A percentile compares a stretch with the other conserved stretches of the same genome.
Conservation (phyloP, 192 early-diverging fungal genomes). For the Linnemannia schmuckeri region DNA sequence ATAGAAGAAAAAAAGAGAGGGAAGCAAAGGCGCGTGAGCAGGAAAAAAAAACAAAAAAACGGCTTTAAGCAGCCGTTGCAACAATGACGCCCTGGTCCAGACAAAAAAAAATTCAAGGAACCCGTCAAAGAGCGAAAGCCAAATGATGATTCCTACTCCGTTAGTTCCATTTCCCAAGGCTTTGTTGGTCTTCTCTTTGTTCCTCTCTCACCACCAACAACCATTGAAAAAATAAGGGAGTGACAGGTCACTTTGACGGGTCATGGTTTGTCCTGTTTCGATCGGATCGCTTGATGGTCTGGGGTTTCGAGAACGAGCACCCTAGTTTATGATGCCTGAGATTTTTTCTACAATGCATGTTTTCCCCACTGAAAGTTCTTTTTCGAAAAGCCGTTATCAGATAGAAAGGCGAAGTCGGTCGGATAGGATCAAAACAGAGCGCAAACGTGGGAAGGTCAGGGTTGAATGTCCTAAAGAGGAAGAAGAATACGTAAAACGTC, state of each 20-base stretch:
- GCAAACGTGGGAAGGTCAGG: neutral
- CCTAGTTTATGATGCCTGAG: neutral
- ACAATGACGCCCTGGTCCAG: neutral
- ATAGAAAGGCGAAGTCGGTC: neutral
- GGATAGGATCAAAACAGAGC: neutral
- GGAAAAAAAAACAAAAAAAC: neutral
- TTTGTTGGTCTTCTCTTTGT: no score
- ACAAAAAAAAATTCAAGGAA: neutral
- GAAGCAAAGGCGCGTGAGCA: neutral
- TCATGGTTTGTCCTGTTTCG: neutral
- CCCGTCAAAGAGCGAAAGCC: neutral
- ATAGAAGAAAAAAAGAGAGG: neutral
- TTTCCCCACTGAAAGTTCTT: neutral
- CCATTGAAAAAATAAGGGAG: neutral
- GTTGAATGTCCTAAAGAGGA: no score
- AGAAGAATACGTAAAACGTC: no score
- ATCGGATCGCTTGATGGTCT: neutral
- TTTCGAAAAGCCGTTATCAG: neutral
- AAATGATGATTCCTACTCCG: neutral
- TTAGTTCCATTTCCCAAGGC: no score
- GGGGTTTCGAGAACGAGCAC: no score
- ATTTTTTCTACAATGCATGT: neutral
- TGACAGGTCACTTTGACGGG: neutral
- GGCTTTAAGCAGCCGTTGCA: neutral
- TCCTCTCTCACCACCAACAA: neutral